A percentile compares a stretch with the other conserved stretches of the same genome.
These are phyloP conservation scores for Cladosporium cucumerinum DNA, from an alignment of 2,329 filamentous ascomycete species.

Conservation along the genomic window DNA sequence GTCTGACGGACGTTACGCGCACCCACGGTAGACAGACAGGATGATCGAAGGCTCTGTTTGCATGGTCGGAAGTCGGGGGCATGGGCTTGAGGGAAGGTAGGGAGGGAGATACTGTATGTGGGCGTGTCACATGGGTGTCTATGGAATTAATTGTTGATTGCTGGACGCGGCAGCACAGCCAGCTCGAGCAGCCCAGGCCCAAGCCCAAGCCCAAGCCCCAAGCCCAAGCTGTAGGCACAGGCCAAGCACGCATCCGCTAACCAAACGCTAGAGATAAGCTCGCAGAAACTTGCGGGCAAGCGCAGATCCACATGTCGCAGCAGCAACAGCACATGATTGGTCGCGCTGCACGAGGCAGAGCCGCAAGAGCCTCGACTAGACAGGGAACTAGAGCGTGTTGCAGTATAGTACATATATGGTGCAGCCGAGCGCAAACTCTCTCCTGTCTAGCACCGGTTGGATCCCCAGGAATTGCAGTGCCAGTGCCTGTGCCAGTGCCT, in stretches of 20 bases:
- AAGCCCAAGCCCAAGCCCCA: not conserved
- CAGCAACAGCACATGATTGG: not conserved
- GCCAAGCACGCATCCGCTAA: not conserved
- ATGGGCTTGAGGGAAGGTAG: too few relatives aligned
- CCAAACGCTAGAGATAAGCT: conserved; percentile 3
- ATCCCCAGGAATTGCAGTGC: conserved; percentile 3
- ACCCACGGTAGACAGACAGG: not conserved
- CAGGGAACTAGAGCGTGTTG: not conserved
- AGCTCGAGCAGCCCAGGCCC: too few relatives aligned
- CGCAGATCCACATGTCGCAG: not conserved
- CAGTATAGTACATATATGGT: too few relatives aligned
- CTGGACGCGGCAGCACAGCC: too few relatives aligned
- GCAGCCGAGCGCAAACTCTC: not conserved
- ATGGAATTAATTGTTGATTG: not conserved
- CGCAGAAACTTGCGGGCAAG: not conserved
- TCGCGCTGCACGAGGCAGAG: not conserved
- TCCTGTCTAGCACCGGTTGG: not conserved
- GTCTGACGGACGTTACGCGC: not conserved
- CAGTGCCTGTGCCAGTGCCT: not conserved
- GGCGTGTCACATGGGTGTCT: not conserved
- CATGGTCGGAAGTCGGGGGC: not conserved
- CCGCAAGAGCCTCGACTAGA: not conserved
- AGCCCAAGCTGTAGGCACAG: not conserved
- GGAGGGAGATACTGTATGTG: too few relatives aligned
- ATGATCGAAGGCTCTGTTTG: not conserved